These are phyloP conservation scores for Lachnellula occidentalis DNA, from an alignment of 2,329 filamentous ascomycete genomes.

Conservation along the genomic window DNA sequence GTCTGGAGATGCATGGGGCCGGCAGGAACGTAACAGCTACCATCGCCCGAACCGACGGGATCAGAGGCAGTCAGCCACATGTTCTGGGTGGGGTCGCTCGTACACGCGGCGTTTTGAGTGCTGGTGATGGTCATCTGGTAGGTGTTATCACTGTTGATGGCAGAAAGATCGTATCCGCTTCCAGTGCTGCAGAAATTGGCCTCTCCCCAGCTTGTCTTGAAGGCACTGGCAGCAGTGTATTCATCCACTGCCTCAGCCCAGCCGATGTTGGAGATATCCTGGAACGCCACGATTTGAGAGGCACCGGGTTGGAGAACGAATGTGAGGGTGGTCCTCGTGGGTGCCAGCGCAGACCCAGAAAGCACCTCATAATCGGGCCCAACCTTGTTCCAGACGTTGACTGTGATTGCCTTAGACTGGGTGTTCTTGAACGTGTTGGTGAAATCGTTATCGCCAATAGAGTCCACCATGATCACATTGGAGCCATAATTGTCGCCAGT, in stretches of 20 bases:
- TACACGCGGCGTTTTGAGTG: conserved; percentile 22
- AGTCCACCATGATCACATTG: conserved; percentile 27
- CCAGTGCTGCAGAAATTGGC: conserved; percentile 22
- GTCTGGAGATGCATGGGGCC: conserved; percentile 21
- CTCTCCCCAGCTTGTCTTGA: conserved; percentile 26
- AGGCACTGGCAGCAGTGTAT: conserved; percentile 19
- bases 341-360: conserved; percentile 25
- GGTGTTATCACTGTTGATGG: conserved; percentile 25
- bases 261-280: conserved; percentile 24
- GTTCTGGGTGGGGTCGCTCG: conserved; percentile 25
- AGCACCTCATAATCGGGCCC: conserved; percentile 9
- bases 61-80: conserved; percentile 24
- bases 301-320: conserved; percentile 20
- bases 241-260: conserved; percentile 17
- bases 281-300: conserved; percentile 24
- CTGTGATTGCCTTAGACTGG: conserved; percentile 14
- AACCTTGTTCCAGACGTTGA: conserved; percentile 29
- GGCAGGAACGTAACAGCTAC: conserved; percentile 25
- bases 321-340: conserved; percentile 23
- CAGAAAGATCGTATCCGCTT: conserved; percentile 28
- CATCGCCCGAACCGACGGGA: conserved; percentile 26
- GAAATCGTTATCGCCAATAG: conserved; percentile 17
- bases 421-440: conserved; percentile 27
- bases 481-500: conserved; percentile 20
- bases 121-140: conserved; percentile 29